phyloP scores from a whole-genome alignment of 768 basidiomycete genomes.

The Tulasnella sp. region DNA sequence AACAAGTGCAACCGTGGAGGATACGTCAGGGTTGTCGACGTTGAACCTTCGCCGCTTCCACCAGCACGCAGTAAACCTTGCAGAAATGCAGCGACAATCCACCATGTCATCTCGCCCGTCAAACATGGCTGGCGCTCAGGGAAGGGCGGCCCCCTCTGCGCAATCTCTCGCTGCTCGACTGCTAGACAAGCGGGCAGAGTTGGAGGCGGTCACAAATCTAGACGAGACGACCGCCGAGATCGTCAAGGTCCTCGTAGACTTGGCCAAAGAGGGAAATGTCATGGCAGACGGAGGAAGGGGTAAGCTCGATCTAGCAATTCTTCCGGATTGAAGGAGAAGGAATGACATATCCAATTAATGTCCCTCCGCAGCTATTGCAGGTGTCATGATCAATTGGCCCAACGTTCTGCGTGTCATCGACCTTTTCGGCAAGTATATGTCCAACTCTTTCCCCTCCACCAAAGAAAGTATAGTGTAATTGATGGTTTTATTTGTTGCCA shows the following conservation, averaged over 20 bases:
- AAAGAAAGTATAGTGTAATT: background rate
- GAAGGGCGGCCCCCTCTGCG: background rate
- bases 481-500: background rate
- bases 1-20: too few relatives aligned
- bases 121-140: background rate
- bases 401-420: constrained; percentile 30
- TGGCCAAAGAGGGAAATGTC: constrained; percentile 28
- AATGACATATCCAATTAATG: background rate
- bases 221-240: constrained; percentile 24
- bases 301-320: constrained; percentile 17
- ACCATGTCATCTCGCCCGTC: constrained; percentile 6
- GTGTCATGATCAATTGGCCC: constrained; percentile 30
- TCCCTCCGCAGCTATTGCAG: constrained; percentile 25
- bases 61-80: background rate
- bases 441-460: background rate
- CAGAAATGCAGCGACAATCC: constrained; percentile 3
- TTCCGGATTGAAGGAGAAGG: background rate
- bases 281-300: constrained; percentile 32
- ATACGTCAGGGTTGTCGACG: background rate
- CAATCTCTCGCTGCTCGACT: constrained; percentile 17
- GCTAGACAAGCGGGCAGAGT: constrained; percentile 30
- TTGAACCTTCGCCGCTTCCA: background rate
- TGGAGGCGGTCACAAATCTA: constrained; percentile 27
- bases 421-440: constrained; percentile 25
- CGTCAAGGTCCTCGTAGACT: constrained; percentile 25